Evolutionary conservation across 2,329 filamentous ascomycete genomes (phyloP).

Genomic region (Alternaria postmessia): DNA sequence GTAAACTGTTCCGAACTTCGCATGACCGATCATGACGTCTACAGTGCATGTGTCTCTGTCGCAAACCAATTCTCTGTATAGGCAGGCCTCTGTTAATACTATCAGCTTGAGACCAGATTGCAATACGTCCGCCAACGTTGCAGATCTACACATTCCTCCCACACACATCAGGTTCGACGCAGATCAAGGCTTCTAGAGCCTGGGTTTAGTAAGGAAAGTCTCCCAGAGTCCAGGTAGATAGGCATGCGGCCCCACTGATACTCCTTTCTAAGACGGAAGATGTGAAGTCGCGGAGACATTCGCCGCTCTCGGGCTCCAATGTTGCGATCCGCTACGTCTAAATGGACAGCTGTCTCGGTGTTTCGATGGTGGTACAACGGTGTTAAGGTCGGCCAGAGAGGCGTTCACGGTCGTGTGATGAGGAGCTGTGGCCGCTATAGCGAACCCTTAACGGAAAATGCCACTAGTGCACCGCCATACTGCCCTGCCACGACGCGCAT

Average conservation of each 20-base stretch:
- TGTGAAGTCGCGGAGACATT: not conserved
- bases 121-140: not conserved
- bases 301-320: not conserved
- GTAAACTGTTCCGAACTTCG: not conserved
- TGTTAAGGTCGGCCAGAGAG: not conserved
- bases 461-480: constrained; percentile 5
- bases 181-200: constrained; percentile 1
- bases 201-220: not conserved
- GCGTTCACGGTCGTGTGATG: constrained; percentile 5
- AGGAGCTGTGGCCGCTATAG: not conserved
- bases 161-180: not conserved
- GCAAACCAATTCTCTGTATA: not conserved
- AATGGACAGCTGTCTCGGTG: not conserved
- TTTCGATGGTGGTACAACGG: constrained; percentile 2
- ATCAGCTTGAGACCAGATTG: not conserved
- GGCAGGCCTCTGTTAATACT: not conserved
- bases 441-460: not conserved
- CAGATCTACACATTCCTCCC: not conserved
- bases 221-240: not conserved
- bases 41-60: not conserved
- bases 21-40: not conserved
- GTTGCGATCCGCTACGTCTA: not conserved
- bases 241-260: not conserved
- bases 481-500: constrained; percentile 1
- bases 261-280: not conserved